Conservation (phyloP, 2,329 filamentous ascomycete species). For the Lecanosticta acicola region DNA sequence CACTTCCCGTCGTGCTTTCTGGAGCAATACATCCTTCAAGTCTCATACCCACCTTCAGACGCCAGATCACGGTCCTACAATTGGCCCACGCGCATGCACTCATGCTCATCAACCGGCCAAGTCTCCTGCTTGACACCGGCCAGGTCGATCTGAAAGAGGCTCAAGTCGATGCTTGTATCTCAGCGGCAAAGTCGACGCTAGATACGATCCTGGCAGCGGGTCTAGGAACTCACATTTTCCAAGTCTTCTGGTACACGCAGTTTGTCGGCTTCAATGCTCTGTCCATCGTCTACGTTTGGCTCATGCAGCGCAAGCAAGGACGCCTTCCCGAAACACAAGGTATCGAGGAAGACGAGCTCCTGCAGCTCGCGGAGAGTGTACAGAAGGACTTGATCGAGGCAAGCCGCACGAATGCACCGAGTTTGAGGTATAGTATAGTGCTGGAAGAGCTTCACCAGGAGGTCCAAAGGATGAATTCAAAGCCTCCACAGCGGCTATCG, state of each 20-base stretch:
- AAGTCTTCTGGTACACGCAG: constrained; percentile 48
- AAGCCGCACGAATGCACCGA: constrained; percentile 40
- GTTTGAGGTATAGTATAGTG: constrained; percentile 48
- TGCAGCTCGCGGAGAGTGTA: constrained; percentile 44
- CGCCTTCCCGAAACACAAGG: constrained; percentile 15
- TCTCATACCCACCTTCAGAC: constrained; percentile 46
- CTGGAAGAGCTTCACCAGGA: constrained; percentile 48
- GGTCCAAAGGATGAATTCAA: constrained; percentile 18
- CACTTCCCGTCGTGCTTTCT: constrained; percentile 41
- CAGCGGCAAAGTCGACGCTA: constrained; percentile 44
- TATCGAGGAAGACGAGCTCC: constrained; percentile 28
- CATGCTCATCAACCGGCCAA: constrained; percentile 51
- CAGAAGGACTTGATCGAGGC: constrained; percentile 42
- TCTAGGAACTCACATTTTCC: constrained; percentile 36
- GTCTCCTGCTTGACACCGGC: constrained; percentile 42
- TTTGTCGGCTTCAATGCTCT: constrained; percentile 36
- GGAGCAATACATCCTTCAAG: constrained; percentile 41
- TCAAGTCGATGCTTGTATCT: constrained; percentile 43
- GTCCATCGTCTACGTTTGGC: constrained; percentile 50
- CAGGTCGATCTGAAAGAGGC: constrained; percentile 23
- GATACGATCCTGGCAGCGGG: constrained; percentile 38
- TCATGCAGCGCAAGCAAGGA: constrained; percentile 41
- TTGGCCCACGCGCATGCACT: constrained; percentile 52
- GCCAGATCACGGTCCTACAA: constrained; percentile 50
- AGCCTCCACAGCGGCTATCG: constrained; percentile 1